Conservation (phyloP, 2,329 filamentous ascomycete genomes). For the Amphichorda felina region DNA sequence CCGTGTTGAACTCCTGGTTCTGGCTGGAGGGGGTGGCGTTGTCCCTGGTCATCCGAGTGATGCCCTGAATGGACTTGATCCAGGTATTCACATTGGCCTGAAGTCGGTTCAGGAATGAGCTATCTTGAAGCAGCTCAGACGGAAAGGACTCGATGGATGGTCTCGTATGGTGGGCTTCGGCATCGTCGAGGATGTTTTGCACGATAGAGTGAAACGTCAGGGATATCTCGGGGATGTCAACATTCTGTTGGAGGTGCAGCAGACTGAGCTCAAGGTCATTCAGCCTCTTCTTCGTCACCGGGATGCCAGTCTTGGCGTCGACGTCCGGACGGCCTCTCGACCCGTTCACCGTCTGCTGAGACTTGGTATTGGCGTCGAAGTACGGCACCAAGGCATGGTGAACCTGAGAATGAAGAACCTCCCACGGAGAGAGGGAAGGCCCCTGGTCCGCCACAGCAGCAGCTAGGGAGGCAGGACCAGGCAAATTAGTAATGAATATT, state of each 20-base stretch:
- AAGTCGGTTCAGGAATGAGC: conserved; percentile 82
- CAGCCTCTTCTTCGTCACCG: conserved; percentile 94
- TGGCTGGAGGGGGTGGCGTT: conserved; percentile 26
- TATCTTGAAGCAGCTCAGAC: conserved; percentile 67
- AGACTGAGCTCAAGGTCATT: conserved; percentile 88
- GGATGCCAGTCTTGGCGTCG: conserved; percentile 87
- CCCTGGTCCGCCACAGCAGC: conserved; percentile 58
- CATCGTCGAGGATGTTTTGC: conserved; percentile 72
- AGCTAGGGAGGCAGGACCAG: conserved; percentile 63
- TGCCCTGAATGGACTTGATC: conserved; percentile 97
- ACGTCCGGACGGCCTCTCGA: conserved; percentile 67
- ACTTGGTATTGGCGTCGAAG: conserved; percentile 92
- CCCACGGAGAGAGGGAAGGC: conserved; percentile 69
- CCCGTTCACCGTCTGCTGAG: conserved; percentile 54
- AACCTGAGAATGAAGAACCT: conserved; percentile 83
- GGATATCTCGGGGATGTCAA: conserved; percentile 88
- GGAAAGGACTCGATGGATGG: conserved; percentile 73
- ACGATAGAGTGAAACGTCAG: conserved; percentile 83
- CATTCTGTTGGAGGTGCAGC: conserved; percentile 89
- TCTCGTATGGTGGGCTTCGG: conserved; percentile 51
- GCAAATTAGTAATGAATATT: conserved; percentile 86
- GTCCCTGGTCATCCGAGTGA: conserved; percentile 89
- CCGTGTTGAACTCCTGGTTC: conserved; percentile 47
- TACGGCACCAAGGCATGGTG: conserved; percentile 89
- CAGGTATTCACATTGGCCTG: conserved; percentile 92